Percentiles rank a stretch among this genome's conserved stretches.
phyloP scores from a whole-genome alignment of 2,329 filamentous ascomycete species.

The Pestalotiopsis sp. region DNA sequence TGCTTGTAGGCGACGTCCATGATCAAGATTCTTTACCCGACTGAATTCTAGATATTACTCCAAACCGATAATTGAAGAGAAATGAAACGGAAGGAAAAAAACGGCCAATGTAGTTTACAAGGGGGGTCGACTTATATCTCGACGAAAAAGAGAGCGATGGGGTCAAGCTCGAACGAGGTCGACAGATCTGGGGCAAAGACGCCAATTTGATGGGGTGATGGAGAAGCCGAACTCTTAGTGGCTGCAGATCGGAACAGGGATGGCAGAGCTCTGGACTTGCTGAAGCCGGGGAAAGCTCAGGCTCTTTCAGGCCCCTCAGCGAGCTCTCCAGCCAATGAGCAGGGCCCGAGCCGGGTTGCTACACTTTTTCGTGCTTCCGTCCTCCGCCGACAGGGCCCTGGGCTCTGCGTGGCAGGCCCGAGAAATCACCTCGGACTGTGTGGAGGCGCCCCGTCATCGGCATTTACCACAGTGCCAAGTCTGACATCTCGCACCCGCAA shows the following conservation, averaged over 20 bases:
- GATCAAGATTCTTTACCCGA: not conserved
- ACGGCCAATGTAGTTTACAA: no score
- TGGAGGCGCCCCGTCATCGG: not conserved
- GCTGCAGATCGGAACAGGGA: constrained; percentile 12
- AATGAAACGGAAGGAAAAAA: no score
- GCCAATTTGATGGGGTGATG: constrained; percentile 13
- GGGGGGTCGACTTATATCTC: not conserved
- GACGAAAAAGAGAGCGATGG: not conserved
- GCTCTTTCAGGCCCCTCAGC: not conserved
- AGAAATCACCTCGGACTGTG: constrained; percentile 10
- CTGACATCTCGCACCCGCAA: not conserved
- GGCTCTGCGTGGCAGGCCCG: not conserved
- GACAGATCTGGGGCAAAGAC: constrained; percentile 10
- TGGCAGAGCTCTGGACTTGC: not conserved
- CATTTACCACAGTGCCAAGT: not conserved
- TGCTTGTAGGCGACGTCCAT: constrained; percentile 65
- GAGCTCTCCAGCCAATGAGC: not conserved
- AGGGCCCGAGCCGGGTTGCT: not conserved
- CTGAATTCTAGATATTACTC: no score
- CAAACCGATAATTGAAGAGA: no score
- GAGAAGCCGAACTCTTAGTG: constrained; percentile 5
- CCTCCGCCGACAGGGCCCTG: constrained; percentile 1
- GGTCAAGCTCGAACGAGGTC: constrained; percentile 10
- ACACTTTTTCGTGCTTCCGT: not conserved
- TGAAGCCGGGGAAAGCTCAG: not conserved